These are phyloP conservation scores for Polyrhizophydium stewartii DNA, from an alignment of 371 early-diverging fungal genomes.

Conservation along the genomic window DNA sequence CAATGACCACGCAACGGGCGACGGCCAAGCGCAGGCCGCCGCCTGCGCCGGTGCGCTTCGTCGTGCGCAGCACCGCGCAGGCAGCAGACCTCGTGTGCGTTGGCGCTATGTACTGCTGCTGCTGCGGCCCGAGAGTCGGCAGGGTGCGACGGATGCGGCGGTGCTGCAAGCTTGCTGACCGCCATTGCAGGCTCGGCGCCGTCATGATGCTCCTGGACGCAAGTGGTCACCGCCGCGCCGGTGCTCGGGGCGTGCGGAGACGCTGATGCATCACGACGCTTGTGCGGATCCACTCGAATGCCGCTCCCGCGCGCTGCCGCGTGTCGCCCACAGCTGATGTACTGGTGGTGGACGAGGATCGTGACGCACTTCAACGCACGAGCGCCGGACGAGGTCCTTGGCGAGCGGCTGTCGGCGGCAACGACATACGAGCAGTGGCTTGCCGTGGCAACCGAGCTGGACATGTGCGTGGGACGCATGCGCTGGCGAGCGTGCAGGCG, in stretches of 20 bases:
- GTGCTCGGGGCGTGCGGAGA: no score
- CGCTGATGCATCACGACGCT: not conserved
- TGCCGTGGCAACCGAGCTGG: slow-evolving; percentile 49
- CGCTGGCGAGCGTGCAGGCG: not conserved
- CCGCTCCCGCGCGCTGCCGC: not conserved
- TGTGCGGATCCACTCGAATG: not conserved
- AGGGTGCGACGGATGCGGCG: no score
- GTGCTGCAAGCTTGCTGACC: no score
- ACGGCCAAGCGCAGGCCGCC: no score
- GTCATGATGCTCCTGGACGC: no score
- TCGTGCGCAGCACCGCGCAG: not conserved
- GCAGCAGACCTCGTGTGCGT: not conserved
- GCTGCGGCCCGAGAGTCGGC: not conserved
- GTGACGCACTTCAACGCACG: not conserved
- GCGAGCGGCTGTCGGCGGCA: slow-evolving; percentile 35
- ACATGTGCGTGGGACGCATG: slow-evolving; percentile 33
- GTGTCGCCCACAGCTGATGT: not conserved
- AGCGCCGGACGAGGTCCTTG: slow-evolving; percentile 1
- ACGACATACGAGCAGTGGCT: slow-evolving; percentile 59
- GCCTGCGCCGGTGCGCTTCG: no score
- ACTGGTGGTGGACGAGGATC: not conserved
- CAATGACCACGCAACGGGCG: no score
- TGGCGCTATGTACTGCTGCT: not conserved
- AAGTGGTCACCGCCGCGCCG: no score
- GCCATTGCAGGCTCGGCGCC: no score